Evolutionary conservation across 768 basidiomycete species (phyloP), one percentile per base, ranked within the genome.

Genomic region (Lactarius deliciosus): DNA sequence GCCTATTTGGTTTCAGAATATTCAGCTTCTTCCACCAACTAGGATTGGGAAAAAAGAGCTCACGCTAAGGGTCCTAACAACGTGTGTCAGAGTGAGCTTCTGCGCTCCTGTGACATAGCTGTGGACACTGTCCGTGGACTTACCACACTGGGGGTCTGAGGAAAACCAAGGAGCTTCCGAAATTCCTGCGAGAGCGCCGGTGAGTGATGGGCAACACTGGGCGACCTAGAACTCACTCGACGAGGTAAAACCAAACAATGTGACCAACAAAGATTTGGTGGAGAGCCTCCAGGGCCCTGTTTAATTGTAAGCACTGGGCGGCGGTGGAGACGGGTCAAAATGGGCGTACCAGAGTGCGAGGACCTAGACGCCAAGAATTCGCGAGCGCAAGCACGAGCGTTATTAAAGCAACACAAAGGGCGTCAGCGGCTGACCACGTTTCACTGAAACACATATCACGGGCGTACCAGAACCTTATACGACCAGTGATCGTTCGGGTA

Each of bases 251-350:
- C 64, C 64, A 70, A 16, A 60, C 47, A 10, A 61, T 22, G 50
- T 70, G 70, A 6, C 64, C 68, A 40, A 70, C 34, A 50, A 69
- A 66, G 3, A 64, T 64, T 36, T 70, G 70, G 40, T 70, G 70
- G 3, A 68, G 1, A 1, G 60, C 64, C 34, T 70, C 70, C n/a
- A 70, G 59, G 1, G 57, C 18, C 68, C 70, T 70, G 30, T 20
- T 53, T 1, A n/a, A 25, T 16, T 8, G n/a, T 63, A 13, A 63
- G 30, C 22, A 57, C 28, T 8, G 16, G n/a, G 6, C 18, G 32
- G 13, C 20, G 32, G 54, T 32, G 40, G 45, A 30, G 56, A 36
- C 54, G 28, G 40, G 15, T 16, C 30, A 41, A 40, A 15, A 40
- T 1, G 25, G 20, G 53, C 69, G 32, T 61, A 70, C 69, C 63